Conservation (phyloP, 345 rosid genomes). For the Toxicodendron radicans region DNA sequence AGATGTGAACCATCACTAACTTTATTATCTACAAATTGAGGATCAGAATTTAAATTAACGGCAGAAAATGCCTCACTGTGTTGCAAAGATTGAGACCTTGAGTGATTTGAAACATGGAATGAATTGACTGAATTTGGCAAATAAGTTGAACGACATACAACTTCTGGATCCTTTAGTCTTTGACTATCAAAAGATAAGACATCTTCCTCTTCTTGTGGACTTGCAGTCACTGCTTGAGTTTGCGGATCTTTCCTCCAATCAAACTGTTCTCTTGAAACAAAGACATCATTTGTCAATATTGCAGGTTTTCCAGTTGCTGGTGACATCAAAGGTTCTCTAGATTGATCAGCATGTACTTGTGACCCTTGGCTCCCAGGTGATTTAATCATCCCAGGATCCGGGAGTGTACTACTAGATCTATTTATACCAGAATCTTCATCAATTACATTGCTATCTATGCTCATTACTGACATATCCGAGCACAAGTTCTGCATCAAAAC, state of each 20-base stretch:
- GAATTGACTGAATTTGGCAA: constrained; percentile 42
- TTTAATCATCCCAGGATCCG: constrained; percentile 45
- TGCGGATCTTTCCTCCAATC: constrained; percentile 38
- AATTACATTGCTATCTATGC: constrained; percentile 32
- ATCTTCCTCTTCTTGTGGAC: constrained; percentile 56
- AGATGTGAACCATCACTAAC: constrained; percentile 24
- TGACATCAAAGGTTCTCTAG: constrained; percentile 28
- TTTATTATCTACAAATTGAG: constrained; percentile 37
- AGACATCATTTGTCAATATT: constrained; percentile 28
- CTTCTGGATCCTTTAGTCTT: constrained; percentile 63
- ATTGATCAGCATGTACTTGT: constrained; percentile 32
- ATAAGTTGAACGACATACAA: constrained; percentile 34
- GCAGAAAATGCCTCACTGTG: constrained; percentile 24
- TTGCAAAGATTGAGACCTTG: constrained; percentile 46
- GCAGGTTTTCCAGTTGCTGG: constrained; percentile 26
- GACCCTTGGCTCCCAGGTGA: constrained; percentile 34
- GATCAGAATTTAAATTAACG: constrained; percentile 32
- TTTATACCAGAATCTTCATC: constrained; percentile 34
- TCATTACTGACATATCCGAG: constrained; percentile 38
- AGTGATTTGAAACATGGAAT: constrained; percentile 37
- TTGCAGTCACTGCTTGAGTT: constrained; percentile 23
- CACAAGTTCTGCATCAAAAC: constrained; percentile 30
- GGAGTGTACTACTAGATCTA: constrained; percentile 27
- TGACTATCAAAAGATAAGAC: constrained; percentile 58
- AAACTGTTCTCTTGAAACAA: constrained; percentile 31